Percentiles rank a stretch among this genome's conserved stretches.
Conservation (phyloP, 768 basidiomycete species). For the Kwoniella sp. region DNA sequence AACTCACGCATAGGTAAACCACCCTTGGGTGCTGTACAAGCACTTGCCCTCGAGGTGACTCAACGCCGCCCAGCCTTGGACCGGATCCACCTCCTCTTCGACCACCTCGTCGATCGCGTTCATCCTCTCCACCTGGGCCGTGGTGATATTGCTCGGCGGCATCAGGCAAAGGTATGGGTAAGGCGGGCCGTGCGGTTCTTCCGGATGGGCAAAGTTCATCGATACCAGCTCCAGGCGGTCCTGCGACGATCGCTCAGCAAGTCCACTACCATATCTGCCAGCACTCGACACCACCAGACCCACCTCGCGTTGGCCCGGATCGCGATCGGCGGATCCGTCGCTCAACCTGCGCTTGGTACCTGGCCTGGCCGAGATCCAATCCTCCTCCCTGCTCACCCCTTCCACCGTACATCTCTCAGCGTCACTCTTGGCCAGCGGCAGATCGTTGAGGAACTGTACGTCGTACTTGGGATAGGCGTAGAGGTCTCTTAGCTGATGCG, state of each 20-base stretch:
- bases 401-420: conserved; percentile 21
- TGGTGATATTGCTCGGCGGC: conserved; percentile 27
- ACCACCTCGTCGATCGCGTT: conserved; percentile 16
- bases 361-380: conserved; percentile 14
- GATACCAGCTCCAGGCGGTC: conserved; percentile 26
- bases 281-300: no score
- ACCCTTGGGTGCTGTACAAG: conserved; percentile 42
- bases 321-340: no score
- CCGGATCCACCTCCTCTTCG: conserved; percentile 30
- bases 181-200: conserved; percentile 6
- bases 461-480: conserved; percentile 45
- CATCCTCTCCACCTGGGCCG: conserved; percentile 11
- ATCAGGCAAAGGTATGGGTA: conserved; percentile 43
- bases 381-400: conserved; percentile 18
- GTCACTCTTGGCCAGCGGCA: conserved; percentile 35
- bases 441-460: conserved; percentile 44
- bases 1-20: conserved; percentile 83
- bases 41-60: conserved; percentile 44
- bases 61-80: conserved; percentile 34
- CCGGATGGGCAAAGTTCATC: conserved; percentile 26
- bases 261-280: neutral
- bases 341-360: conserved; percentile 6
- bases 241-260: no score
- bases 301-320: neutral
- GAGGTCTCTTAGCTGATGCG: conserved; percentile 35